Conservation (phyloP, 176 grass and related monocot species). For the Pontederia crassipes region DNA sequence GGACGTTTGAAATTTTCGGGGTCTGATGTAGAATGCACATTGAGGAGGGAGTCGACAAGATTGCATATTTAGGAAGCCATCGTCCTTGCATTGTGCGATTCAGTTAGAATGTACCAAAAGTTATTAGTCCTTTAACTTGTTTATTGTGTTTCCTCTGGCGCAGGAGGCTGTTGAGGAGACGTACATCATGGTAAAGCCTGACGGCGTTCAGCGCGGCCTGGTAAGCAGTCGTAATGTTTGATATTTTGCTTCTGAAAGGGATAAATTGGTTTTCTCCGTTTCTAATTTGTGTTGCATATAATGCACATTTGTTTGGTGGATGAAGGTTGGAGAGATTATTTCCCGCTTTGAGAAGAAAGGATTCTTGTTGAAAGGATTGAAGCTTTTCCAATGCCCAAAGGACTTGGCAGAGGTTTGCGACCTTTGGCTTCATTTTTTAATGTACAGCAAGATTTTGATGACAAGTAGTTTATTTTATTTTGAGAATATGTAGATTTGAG, state of each 20-base stretch:
- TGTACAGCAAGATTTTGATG: neutral
- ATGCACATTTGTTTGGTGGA: neutral
- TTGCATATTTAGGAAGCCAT: neutral
- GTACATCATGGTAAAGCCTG: constrained; percentile 98
- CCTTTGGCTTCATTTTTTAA: neutral
- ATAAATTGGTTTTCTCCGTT: neutral
- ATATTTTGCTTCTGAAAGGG: neutral
- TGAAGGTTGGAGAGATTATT: constrained; percentile 94
- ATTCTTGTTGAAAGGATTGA: constrained; percentile 88
- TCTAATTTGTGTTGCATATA: neutral
- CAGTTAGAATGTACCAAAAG: neutral
- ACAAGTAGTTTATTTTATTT: no score
- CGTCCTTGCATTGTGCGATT: neutral
- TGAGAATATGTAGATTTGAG: no score
- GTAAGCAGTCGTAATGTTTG: constrained; percentile 23
- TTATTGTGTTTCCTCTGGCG: constrained; percentile 3
- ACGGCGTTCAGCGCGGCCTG: constrained; percentile 83
- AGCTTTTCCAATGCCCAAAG: constrained; percentile 78
- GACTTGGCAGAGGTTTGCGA: constrained; percentile 90
- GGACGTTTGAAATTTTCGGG: neutral
- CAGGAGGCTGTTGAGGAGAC: constrained; percentile 54
- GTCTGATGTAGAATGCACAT: neutral
- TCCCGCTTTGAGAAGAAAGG: constrained; percentile 95
- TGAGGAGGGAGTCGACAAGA: neutral
- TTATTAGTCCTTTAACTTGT: neutral